Percentiles rank a stretch among this genome's conserved stretches.
phyloP scores from a whole-genome alignment of 352 stramenopile species.

The Globisporangium spiculum region DNA sequence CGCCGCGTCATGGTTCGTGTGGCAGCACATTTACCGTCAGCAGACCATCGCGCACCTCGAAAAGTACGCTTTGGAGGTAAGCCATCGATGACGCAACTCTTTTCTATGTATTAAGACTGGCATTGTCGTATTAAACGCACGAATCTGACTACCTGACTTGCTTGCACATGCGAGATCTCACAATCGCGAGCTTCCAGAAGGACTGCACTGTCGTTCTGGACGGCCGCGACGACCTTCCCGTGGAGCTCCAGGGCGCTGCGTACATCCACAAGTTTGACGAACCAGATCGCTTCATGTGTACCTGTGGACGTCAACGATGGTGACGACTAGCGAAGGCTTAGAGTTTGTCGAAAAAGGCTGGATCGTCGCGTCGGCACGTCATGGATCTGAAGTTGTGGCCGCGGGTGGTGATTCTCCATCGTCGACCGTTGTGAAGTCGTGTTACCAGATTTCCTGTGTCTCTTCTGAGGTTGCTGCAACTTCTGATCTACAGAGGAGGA shows the following conservation, averaged over 20 bases:
- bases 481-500: neutral
- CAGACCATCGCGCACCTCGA: neutral
- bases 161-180: neutral
- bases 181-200: neutral
- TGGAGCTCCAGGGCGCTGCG: neutral
- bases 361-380: neutral
- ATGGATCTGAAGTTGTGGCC: too few relatives aligned
- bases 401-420: too few relatives aligned
- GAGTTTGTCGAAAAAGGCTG: neutral
- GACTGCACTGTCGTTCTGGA: neutral
- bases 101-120: too few relatives aligned
- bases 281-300: neutral
- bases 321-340: neutral
- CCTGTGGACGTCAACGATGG: neutral
- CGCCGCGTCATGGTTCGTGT: neutral
- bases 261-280: constrained; percentile 6
- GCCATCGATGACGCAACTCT: neutral
- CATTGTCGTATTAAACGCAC: too few relatives aligned
- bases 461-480: neutral
- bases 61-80: neutral
- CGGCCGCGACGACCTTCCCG: neutral
- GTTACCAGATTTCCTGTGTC: neutral
- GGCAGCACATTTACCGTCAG: neutral
- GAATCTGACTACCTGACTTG: too few relatives aligned
- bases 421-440: neutral